Evolutionary conservation across 1,284 basidiomycete genomes (phyloP), one percentile per base, ranked within the genome.

Genomic region (Takashimella koratensis): DNA sequence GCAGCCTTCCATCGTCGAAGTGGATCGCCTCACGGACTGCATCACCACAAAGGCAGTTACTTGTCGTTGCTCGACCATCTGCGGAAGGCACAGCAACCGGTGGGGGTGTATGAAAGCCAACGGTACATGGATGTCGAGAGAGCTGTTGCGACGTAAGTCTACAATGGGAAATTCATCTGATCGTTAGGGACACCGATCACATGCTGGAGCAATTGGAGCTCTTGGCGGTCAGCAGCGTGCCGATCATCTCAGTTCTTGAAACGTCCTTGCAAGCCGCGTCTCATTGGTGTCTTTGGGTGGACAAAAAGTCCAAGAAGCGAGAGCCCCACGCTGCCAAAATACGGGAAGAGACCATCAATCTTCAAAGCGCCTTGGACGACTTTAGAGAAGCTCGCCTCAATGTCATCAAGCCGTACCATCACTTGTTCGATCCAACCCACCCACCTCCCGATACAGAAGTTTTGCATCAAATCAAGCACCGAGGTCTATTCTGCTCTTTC

Each of bases 41-140:
- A 43, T 16, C 50, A 49, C 16, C 57, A 62, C n/a, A 60, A 52
- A 21, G 61, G 56, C 5, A 71, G 69, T 47, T 63, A 71, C 48
- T 23, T 68, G 0, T 71, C 68, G 3, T 50, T 75, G 19, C 47
- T 74, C 49, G 75, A 75, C 8, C 59, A 64, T 22, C 52, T 74
- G 36, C 59, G 67, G 8, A 74, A 70, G 50, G 42, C 54, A 1
- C 70, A 88, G 67, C 78, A 82, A 30, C 83, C 83, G 0, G 90
- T 92, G 0, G 90, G 88, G 0, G 83, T 89, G 8, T 90, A 90
- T 62, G 89, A 92, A 73, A 84, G 82, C 11, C 84, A 87, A 64
- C 77, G 84, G 30, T 91, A 90, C 67, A 79, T 90, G 64, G 83
- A 90, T 59, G 76, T 91, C 4, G 89, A 92, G 66, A 79, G 82